A percentile compares a stretch with the other conserved stretches of the same genome.
phyloP scores from a whole-genome alignment of 2,329 filamentous ascomycete genomes.

The Spiromastix sp. region DNA sequence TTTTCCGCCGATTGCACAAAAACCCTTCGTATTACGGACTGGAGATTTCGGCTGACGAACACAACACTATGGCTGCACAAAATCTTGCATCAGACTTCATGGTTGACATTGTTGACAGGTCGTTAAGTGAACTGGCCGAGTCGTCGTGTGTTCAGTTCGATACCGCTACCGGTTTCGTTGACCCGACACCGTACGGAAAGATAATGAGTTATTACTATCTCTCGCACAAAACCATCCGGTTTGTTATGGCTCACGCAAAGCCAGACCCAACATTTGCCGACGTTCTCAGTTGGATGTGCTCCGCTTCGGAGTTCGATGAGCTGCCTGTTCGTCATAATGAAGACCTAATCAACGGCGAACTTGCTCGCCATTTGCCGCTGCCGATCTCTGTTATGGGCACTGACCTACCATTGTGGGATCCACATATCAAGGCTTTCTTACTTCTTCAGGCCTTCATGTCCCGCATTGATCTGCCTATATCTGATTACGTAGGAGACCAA shows the following conservation, averaged over 20 bases:
- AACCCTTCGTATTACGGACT: conserved; percentile 97
- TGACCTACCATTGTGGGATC: conserved; percentile 85
- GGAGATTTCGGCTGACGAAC: conserved; percentile 83
- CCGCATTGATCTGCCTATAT: conserved; percentile 82
- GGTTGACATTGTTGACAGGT: conserved; percentile 82
- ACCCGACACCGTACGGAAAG: conserved; percentile 83
- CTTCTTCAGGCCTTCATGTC: conserved; percentile 93
- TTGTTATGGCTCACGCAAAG: conserved; percentile 67
- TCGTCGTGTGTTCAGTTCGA: conserved; percentile 77
- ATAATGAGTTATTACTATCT: conserved; percentile 99
- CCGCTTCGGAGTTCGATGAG: conserved; percentile 92
- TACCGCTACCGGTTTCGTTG: conserved; percentile 71
- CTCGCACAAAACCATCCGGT: conserved; percentile 86
- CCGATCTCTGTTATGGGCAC: conserved; percentile 48
- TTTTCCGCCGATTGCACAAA: conserved; percentile 94
- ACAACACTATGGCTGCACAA: conserved; percentile 78
- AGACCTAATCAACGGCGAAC: conserved; percentile 87
- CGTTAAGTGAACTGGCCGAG: conserved; percentile 67
- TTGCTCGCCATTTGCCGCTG: conserved; percentile 72
- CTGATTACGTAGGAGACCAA: conserved; percentile 94
- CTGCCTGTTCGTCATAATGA: conserved; percentile 96
- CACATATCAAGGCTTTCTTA: conserved; percentile 91
- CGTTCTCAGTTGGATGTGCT: conserved; percentile 82
- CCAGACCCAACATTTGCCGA: conserved; percentile 67
- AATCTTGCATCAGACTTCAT: conserved; percentile 87